Evolutionary conservation across 2,329 filamentous ascomycete genomes (phyloP), one percentile per base, ranked within the genome.

Genomic region (Botrytis deweyae): DNA sequence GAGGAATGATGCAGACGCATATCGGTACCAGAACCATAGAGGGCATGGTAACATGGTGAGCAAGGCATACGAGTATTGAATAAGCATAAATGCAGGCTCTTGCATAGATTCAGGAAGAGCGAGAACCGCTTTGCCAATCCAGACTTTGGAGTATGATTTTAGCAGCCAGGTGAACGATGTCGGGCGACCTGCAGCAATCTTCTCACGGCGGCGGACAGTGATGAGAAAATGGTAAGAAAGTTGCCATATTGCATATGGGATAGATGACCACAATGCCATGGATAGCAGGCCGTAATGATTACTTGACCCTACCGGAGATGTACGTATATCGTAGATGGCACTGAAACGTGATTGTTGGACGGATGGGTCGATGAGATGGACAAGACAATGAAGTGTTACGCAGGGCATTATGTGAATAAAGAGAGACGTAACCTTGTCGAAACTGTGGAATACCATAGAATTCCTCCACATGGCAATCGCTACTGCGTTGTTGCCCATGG

Each of bases 381-480:
- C 93, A 22, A 99, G 87, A 81, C 94, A 97, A 83, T 99, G 96
- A 20, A 99, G 88, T 1, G 95, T 93, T 9, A 93, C 95, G 77
- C 95, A 97, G 1, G 96, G 96, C 95, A 99, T 99, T 80, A 99
- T 97, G 83, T 99, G 96, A 78, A 99, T 98, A 84, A 99, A 99
- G n/a, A 99, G 87, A 82, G 90, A 92, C 75, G 95, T 97, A 75
- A 98, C 94, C 84, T 99, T 99, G 87, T 99, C 96, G 83, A 99
- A 91, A 81, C 94, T 97, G 86, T 99, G 96, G 83, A 99, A 99
- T 65, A 99, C 96, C 80, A 99, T 89, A 46, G 95, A 98, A 82
- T 99, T 99, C 76, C 96, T 91, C 96, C 96, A 99, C 95, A 99
- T 96, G 81, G 96, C 94, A 82, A 99, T 98, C 20, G 96, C 96